phyloP scores from a whole-genome alignment of 441 rosid species.

The Brassica hybrid region DNA sequence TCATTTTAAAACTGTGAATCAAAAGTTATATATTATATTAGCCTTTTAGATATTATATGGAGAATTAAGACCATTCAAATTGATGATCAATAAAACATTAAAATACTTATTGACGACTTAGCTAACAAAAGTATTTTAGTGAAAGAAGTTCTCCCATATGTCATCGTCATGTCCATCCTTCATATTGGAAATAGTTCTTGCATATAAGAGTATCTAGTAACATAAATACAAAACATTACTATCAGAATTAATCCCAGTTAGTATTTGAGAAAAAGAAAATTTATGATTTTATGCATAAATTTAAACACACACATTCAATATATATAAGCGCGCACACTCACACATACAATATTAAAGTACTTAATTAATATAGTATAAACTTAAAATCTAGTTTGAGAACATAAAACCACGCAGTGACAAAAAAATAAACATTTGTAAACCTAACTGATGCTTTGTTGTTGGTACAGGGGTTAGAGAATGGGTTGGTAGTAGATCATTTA shows the following conservation, averaged over 20 bases:
- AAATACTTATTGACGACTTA: slow-evolving; percentile 9
- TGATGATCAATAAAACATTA: not conserved
- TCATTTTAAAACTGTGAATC: too few relatives aligned
- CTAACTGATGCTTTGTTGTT: slow-evolving; percentile 9
- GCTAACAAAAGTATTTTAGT: slow-evolving; percentile 13
- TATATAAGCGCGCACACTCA: too few relatives aligned
- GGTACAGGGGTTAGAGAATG: slow-evolving; percentile 22
- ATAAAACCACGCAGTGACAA: not conserved
- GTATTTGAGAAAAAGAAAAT: not conserved
- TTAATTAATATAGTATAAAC: not conserved
- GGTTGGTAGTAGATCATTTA: slow-evolving; percentile 20
- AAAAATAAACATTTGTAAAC: not conserved
- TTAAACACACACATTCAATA: not conserved
- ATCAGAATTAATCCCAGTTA: not conserved
- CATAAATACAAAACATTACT: slow-evolving; percentile 14
- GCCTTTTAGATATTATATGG: not conserved
- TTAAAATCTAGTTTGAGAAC: slow-evolving; percentile 6
- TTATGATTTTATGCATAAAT: slow-evolving; percentile 21
- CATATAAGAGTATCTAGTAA: slow-evolving; percentile 22
- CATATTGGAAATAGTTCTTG: not conserved
- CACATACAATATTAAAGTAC: not conserved
- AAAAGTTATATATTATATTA: too few relatives aligned
- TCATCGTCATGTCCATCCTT: not conserved
- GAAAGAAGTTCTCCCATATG: slow-evolving; percentile 18
- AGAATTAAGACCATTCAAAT: not conserved